Percentiles rank a stretch among this genome's conserved stretches.
These are phyloP conservation scores for Crepidotus sp. DNA, from an alignment of 1,284 basidiomycete genomes.

Conservation along the genomic window DNA sequence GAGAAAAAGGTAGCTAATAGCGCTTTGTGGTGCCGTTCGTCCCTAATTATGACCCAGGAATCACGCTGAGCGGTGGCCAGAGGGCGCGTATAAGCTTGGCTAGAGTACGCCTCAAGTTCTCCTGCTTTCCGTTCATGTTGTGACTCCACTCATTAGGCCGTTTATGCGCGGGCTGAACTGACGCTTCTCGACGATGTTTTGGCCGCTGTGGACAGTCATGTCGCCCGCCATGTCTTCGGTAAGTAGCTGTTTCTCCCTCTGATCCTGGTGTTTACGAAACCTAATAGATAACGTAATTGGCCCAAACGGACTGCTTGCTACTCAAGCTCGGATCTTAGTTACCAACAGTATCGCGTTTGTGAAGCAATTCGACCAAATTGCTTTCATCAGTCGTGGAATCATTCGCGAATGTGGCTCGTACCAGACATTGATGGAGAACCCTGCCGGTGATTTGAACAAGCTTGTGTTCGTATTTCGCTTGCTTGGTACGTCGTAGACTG, in stretches of 20 bases:
- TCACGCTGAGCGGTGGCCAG: constrained; percentile 55
- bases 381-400: constrained; percentile 77
- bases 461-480: constrained; percentile 55
- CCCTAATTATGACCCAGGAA: constrained; percentile 26
- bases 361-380: constrained; percentile 71
- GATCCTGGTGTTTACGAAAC: background rate
- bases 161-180: constrained; percentile 40
- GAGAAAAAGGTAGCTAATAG: constrained; percentile 42
- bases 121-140: background rate
- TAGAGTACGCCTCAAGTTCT: constrained; percentile 7
- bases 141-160: constrained; percentile 13
- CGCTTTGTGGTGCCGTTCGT: background rate
- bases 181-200: constrained; percentile 47
- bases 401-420: constrained; percentile 77
- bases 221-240: constrained; percentile 35
- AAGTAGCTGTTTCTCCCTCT: background rate
- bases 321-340: constrained; percentile 82
- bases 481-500: background rate
- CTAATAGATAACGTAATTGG: constrained; percentile 78
- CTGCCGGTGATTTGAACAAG: constrained; percentile 66
- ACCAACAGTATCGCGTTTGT: constrained; percentile 88
- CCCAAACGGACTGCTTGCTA: constrained; percentile 75
- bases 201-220: constrained; percentile 43
- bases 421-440: constrained; percentile 51
- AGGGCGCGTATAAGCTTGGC: constrained; percentile 34